Conservation (phyloP, 352 stramenopile genomes). For the Phytophthora cryptogea region DNA sequence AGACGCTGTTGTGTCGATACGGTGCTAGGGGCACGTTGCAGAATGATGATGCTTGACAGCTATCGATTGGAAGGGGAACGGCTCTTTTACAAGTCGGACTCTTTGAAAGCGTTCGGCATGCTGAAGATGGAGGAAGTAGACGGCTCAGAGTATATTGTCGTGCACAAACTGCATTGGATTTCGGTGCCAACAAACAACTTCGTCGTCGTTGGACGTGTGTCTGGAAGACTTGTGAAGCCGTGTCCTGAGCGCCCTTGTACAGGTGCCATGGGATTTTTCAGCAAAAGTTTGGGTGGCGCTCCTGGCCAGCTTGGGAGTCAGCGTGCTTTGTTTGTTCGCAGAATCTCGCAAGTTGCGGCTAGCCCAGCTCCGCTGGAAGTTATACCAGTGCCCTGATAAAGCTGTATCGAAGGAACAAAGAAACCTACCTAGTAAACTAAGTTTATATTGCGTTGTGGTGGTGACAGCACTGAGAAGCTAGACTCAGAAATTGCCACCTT, state of each 20-base stretch:
- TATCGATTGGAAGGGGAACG: conserved; percentile 9
- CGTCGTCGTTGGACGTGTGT: conserved; percentile 13
- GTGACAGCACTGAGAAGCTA: too few species aligned
- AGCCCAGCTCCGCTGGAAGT: background rate
- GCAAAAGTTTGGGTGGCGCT: conserved; percentile 6
- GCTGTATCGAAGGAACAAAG: too few species aligned
- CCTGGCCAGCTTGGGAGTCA: background rate
- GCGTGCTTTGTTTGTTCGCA: background rate
- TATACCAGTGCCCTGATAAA: background rate
- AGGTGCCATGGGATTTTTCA: conserved; percentile 8
- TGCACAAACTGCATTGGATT: conserved; percentile 20
- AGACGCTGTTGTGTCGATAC: conserved; percentile 16
- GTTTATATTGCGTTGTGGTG: too few species aligned
- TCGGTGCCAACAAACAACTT: conserved; percentile 5
- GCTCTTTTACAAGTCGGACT: conserved; percentile 16
- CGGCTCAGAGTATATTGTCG: conserved; percentile 12
- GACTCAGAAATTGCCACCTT: too few species aligned
- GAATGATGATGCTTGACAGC: conserved; percentile 19
- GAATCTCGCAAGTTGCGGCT: background rate
- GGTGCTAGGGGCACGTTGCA: conserved; percentile 10
- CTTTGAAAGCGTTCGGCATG: conserved; percentile 26
- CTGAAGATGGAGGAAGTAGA: conserved; percentile 16
- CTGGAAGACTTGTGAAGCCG: conserved; percentile 4
- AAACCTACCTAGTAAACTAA: too few species aligned
- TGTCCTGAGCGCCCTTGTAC: conserved; percentile 5